Evolutionary conservation across 163 green algal genomes (phyloP), one percentile per base, ranked within the genome.

Genomic region (Coccomyxa subellipsoidea): DNA sequence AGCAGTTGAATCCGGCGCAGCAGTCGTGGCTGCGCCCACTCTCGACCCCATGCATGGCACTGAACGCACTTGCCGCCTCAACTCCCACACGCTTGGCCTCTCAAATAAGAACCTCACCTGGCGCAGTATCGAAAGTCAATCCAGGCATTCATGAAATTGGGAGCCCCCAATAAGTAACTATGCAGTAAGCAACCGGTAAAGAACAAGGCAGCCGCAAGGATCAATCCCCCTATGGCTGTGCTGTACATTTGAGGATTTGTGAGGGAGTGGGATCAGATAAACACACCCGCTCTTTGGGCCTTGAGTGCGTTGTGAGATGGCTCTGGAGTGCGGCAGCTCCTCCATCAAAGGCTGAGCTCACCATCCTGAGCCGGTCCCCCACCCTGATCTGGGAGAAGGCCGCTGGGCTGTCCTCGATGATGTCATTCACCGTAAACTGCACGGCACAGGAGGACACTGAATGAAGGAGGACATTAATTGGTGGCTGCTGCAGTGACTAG

Each of bases 21-120:
- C 3, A 59, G 47, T 59, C 0, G 47, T 59, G 21, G 47, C 47
- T 27, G 47, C 47, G 23, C 47, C 47, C 47, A 59, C 47, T 59
- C 47, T 59, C 4, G 47, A 12, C 1, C 47, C 47, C 47, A 59
- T 59, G 47, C 47, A 18, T 12, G 47, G 47, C 47, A 27, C 47
- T 59, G 47, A 27, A 1, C 21, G 47, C 6, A 73, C 66, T 36
- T 23, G 31, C 66, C 66, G 27, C 66, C 27, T 34, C 66, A 73
- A 23, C 66, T 73, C 66, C 66, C 66, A 73, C 27, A 34, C 66
- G 8, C 66, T 73, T 12, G 66, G 66, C 29, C 66, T 32, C 27
- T 73, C 66, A 34, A 73, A 73, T 12, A 73, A 23, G n/a, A 73
- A 73, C 66, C 66, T 73, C 66, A 73, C 66, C 66, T 73, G 47